Evolutionary conservation across 1,139 yeast genomes (phyloP), one percentile per base, ranked within the genome.

Genomic region (Debaryomyces udenii): DNA sequence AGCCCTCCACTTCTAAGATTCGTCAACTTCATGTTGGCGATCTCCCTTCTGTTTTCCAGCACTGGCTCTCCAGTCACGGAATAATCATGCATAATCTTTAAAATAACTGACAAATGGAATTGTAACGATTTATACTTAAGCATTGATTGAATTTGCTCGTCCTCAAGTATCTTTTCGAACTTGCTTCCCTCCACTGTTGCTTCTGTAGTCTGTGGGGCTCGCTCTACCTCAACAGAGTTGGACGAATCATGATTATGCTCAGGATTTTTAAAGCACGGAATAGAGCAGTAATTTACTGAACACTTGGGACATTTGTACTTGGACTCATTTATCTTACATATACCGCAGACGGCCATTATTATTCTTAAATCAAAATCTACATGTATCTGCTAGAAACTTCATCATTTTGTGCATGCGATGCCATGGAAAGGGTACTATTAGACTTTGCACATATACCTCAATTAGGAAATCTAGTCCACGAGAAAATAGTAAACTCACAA

Each of bases 231-330:
- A 7, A 14, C 22, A 15, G 28, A 24, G 23, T 15, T 38, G 28
- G 13, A 35, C 23, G 14, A 4, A 14, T 27, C 30, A 28, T 38
- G 38, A 9, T 13, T 14, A 40, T 40, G 40, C 22, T 61, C 74
- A 16, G 68, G 27, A 27, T 33, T 62, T 56, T 83, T 83, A 56
- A 74, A 84, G 49, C 91, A 84, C 1, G 44, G 49, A 9, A 84
- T 44, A 0, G 87, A 80, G 51, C 91, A 84, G 57, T 72, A 72
- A 3, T 42, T 51, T 2, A 61, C 47, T 1, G 44, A 35, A 43
- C 89, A 82, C 45, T 69, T 75, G 2, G 89, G 86, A 54, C 90
- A 83, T 51, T 74, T 81, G 57, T 83, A 83, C 50, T 79, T 81
- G 24, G 78, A 64, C 30, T 61, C 62, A 2, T 57, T 50, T 2